Evolutionary conservation across 768 basidiomycete species (phyloP).

Genomic region (Tubosaeta sp.): DNA sequence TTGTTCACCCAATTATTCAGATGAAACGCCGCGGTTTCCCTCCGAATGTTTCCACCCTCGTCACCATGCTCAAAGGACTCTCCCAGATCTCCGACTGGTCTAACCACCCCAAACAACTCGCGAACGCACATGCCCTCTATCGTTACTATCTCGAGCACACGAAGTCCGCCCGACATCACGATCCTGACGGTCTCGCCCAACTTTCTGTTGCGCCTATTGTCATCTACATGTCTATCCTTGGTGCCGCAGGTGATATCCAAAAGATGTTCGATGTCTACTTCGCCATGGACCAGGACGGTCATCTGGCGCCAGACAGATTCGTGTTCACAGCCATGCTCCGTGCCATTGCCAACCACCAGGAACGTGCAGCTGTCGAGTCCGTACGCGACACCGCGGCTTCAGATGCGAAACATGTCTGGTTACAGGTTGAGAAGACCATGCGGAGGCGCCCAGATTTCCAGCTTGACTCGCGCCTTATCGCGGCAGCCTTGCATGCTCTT

Average conservation of each 20-base stretch:
- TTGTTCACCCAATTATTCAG: slow-evolving; percentile 34
- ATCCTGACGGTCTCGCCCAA: slow-evolving; percentile 46
- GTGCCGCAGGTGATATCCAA: slow-evolving; percentile 53
- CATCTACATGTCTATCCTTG: slow-evolving; percentile 65
- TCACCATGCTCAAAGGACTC: slow-evolving; percentile 65
- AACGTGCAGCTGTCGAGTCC: slow-evolving; percentile 18
- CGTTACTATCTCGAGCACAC: slow-evolving; percentile 51
- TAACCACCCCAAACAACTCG: slow-evolving; percentile 54
- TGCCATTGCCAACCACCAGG: slow-evolving; percentile 32
- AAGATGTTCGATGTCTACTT: slow-evolving; percentile 76
- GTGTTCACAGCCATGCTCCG: slow-evolving; percentile 67
- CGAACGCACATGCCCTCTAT: slow-evolving; percentile 57
- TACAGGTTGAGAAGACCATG: slow-evolving; percentile 51
- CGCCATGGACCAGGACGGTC: slow-evolving; percentile 58
- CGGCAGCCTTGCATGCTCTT: slow-evolving; percentile 52
- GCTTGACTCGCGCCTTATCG: slow-evolving; percentile 52
- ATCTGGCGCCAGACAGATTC: slow-evolving; percentile 53
- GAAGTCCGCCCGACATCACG: slow-evolving; percentile 43
- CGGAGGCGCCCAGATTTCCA: slow-evolving; percentile 42
- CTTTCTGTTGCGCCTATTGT: slow-evolving; percentile 45
- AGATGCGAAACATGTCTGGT: slow-evolving; percentile 72
- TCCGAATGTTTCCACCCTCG: slow-evolving; percentile 63
- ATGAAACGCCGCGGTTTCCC: slow-evolving; percentile 82
- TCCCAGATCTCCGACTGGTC: slow-evolving; percentile 60
- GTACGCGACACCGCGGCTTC: slow-evolving; percentile 43